Evolutionary conservation across 1,284 basidiomycete species (phyloP), one percentile per base, ranked within the genome.

Genomic region (Austroboletus olivaceoglutinosus): DNA sequence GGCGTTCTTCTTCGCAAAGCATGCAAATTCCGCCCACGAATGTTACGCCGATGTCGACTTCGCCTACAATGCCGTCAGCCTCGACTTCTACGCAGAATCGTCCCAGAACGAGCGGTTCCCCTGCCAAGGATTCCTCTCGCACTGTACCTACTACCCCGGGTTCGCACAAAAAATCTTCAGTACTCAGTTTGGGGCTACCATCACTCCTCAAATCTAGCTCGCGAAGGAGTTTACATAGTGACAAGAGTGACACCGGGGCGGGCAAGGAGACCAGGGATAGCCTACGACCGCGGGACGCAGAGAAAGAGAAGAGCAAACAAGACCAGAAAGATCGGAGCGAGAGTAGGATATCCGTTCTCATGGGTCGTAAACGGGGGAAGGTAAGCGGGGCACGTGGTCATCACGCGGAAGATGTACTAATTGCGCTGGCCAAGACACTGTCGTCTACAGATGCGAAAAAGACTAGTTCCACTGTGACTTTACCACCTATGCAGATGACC

Each of bases 291-390:
- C 77, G 71, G 59, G 81, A 78, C 46, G 68, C 68, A 19, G 76
- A 77, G 42, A 85, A 81, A 63, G 83, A 85, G 60, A 82, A 75
- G 64, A 70, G 73, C 58, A 88, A 85, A 72, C 88, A 87, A 61
- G 87, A 91, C 50, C 80, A 87, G 52, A 91, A 90, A 70, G 87
- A 91, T 63, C 76, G 88, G 40, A 88, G 87, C 56, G 88, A 92
- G 69, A 90, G 90, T 65, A 78, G 89, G 63, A 91, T 92, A 60
- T 91, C 89, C 9, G 87, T 88, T 29, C 76, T 96, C 61, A 92
- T 93, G 76, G 89, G 91, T 29, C 77, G 94, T 61, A 93, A 89
- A 65, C 77, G 95, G 51, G 94, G 95, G 70, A 97, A 97, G 83
- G 94, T 95, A 64, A 65, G 74, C 62, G 45, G 33, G 48, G 45